These are phyloP conservation scores for Botrytis fragariae DNA, from an alignment of 2,329 filamentous ascomycete species.

Conservation along the genomic window DNA sequence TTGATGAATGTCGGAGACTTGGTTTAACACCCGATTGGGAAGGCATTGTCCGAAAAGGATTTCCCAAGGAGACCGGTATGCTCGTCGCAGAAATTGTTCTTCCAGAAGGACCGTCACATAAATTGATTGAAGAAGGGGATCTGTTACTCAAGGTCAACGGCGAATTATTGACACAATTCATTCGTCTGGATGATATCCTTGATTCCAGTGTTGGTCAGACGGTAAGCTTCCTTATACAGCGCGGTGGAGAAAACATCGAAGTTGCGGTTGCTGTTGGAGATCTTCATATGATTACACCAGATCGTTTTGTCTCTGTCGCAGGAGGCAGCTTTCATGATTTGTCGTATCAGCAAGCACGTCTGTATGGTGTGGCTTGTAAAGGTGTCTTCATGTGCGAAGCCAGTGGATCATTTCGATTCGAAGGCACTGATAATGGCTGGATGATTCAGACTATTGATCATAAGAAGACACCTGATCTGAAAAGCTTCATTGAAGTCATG, in stretches of 20 bases:
- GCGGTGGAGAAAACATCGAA: conserved; percentile 83
- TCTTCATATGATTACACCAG: conserved; percentile 90
- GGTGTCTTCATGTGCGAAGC: conserved; percentile 96
- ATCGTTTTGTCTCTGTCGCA: conserved; percentile 90
- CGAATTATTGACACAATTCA: conserved; percentile 88
- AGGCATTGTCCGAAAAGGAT: conserved; percentile 74
- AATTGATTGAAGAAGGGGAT: conserved; percentile 90
- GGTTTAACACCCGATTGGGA: conserved; percentile 86
- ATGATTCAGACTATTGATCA: conserved; percentile 90
- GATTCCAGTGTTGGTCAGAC: conserved; percentile 79
- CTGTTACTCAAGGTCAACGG: conserved; percentile 91
- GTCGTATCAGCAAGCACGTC: conserved; percentile 94
- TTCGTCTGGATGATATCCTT: conserved; percentile 84
- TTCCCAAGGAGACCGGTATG: conserved; percentile 95
- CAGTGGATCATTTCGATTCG: conserved; percentile 90
- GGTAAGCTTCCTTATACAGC: conserved; percentile 80
- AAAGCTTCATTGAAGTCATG: conserved; percentile 89
- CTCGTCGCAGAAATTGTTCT: conserved; percentile 94
- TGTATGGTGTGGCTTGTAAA: conserved; percentile 88
- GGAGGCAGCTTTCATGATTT: conserved; percentile 94
- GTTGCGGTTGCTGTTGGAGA: conserved; percentile 80
- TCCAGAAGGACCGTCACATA: conserved; percentile 82
- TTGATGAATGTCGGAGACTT: conserved; percentile 90
- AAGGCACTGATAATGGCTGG: conserved; percentile 88
- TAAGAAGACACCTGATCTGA: conserved; percentile 81